Evolutionary conservation across 176 grass and related monocot species (phyloP), one percentile per base, ranked within the genome.

Genomic region (Lolium perenne): DNA sequence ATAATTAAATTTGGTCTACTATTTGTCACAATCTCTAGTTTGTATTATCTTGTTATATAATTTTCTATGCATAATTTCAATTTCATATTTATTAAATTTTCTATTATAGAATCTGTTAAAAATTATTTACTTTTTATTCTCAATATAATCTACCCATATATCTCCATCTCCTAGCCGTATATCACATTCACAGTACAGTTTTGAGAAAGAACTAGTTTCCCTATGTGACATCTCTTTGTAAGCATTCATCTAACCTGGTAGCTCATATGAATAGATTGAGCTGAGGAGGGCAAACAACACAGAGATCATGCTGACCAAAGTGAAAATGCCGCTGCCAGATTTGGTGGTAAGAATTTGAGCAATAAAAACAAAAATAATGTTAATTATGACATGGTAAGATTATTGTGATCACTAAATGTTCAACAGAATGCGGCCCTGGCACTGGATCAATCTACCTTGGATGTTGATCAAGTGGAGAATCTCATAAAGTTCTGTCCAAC

Each of bases 391-490:
- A 75, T 81, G 79, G 7, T 81, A 82, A 77, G 35, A 56, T 80
- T 76, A 67, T 73, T 76, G 9, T 47, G 29, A 7, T 83, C 55
- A 43, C 73, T 80, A 22, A 69, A 32, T 80, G 86, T 83, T 82
- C 4, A 78, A 51, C 75, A 99, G 97, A 96, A 76, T 87, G 92
- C 90, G 78, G 97, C 87, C 67, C 64, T 99, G 7, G 94, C 90
- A 40, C 77, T 99, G 54, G 97, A 99, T 88, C 94, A 94, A 61
- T 91, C 97, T 68, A 91, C 88, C 85, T 88, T 99, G 89, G 97
- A 99, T 85, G 92, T 91, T 89, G 97, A 99, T 86, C 97, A 99
- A 96, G 90, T 99, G 29, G 97, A 99, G 74, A 96, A 99, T 79
- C 93, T 99, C 18, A 99, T 99, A 77, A 96, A 99, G 83, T 96